Base-by-base conservation (phyloP, 306 rosid genomes). In the Citrullus amarus region DNA sequence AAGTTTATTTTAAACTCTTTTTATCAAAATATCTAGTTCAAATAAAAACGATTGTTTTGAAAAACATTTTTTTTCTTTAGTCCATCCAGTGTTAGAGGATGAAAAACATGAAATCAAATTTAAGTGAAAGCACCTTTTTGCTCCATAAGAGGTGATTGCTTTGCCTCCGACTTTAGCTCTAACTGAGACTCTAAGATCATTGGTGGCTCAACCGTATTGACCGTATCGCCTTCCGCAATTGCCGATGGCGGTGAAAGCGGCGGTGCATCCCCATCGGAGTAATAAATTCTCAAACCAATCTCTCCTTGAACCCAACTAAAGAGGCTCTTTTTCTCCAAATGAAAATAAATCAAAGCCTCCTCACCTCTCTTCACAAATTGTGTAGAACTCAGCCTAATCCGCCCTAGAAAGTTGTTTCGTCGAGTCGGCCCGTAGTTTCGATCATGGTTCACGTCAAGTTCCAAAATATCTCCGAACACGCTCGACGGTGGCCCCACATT, bases 331-430 rank as follows among this genome's bases (percentile, higher is more conserved):
- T 86, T 94, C 81, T 92, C 85, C 79, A 94, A 66, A 8, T 79
- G 81, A 34, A 85, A 89, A 48, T 94, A 92, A 14, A 94, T 89
- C 80, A 94, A 75, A 41, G 98, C 97, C 81, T 94, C 98, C 82
- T 94, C 98, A 8, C 96, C 98, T 76, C 88, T 94, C 34, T 62
- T 67, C 6, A 94, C 98, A 57, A 94, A 88, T 81, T 90, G 96
- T 0, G 88, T 61, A 8, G 97, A 89, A 30, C 86, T 81, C 76
- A 94, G 50, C 14, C 91, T 85, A 51, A 94, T 55, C 56, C 90
- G 80, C 8, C 98, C 97, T 14, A 94, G 70, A 7, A 90, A 92
- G 82, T 87, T 89, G 83, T 79, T 84, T 73, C 96, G 38, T 25
- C 88, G 80, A 1, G 93, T 94, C 5, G 92, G 85, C 0, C 95